phyloP scores from a whole-genome alignment of 495 filamentous ascomycete species.

The Lasiosphaeria ovina region DNA sequence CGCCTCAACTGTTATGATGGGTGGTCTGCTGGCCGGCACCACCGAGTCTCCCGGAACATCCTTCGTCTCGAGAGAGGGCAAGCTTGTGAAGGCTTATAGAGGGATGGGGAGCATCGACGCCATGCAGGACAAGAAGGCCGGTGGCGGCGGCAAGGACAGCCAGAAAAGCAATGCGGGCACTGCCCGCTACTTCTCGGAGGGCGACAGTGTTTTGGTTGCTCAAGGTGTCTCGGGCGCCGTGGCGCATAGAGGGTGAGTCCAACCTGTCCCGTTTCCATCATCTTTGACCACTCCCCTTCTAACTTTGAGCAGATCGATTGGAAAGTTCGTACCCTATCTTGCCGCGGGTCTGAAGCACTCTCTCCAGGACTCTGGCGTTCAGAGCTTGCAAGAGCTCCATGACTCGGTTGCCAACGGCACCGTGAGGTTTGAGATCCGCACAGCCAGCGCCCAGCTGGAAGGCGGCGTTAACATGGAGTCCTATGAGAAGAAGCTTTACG shows the following conservation, averaged over 20 bases:
- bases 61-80: constrained; percentile 89
- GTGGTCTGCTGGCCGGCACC: constrained; percentile 92
- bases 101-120: constrained; percentile 98
- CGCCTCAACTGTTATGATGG: constrained; percentile 98
- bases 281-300: constrained; percentile 13
- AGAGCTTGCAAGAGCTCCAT: constrained; percentile 73
- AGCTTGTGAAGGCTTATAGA: constrained; percentile 98
- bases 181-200: constrained; percentile 97
- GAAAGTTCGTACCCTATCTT: constrained; percentile 93
- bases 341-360: constrained; percentile 94
- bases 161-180: constrained; percentile 94
- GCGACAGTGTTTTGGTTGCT: constrained; percentile 87
- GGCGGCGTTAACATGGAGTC: constrained; percentile 96
- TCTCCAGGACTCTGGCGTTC: constrained; percentile 89
- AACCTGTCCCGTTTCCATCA: not conserved
- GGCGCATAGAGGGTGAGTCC: constrained; percentile 51
- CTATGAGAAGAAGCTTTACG: constrained; percentile 99
- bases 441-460: constrained; percentile 90
- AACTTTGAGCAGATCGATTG: constrained; percentile 58
- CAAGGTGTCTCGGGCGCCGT: constrained; percentile 85
- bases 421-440: constrained; percentile 90
- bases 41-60: constrained; percentile 97
- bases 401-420: constrained; percentile 70
- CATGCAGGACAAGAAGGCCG: constrained; percentile 98
- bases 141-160: constrained; percentile 59